Base-by-base conservation (phyloP, 306 rosid species). In the Trifolium fragiferum region DNA sequence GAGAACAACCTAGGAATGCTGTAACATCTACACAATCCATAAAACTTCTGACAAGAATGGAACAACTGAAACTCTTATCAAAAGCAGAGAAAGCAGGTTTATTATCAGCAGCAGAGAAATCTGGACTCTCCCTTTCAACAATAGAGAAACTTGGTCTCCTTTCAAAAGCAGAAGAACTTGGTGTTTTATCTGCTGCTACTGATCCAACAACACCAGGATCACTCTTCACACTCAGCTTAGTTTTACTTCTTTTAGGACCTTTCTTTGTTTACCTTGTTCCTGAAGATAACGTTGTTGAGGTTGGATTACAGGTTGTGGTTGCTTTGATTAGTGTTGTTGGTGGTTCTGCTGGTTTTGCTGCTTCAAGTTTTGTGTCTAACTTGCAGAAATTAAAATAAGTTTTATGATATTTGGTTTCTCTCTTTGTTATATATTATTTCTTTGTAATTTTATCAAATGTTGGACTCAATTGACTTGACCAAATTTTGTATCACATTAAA, bases 1-100 rank as follows among this genome's bases (percentile, higher is more conserved):
- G 96, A 4, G 93, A 86, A 43, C 20, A 82, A 71, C 89, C 93
- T 4, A 55, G 96, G 82, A 84, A 87, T 61, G 40, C 90, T 3
- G 47, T 35, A 38, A 76, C 89, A 46, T 19, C 78, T 0, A 47
- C 86, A 10, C 80, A 86, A 8, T 88, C 85, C 16, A 76, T 94
- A 44, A 94, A 90, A 71, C 86, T 94, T 11, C 84, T 94, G 7
- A 92, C 95, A 30, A 92, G 99, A 79, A 72, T 94, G 83, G 99
- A 94, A 83, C 90, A 94, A 58, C 85, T 94, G 84, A 94, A 80
- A 64, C 91, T 94, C 0, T 78, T 94, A 30, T 87, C 89, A 38
- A 94, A 94, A 72, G 97, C 97, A 43, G 99, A 94, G 89, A 94
- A 94, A 78, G 97, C 97, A 9, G 99, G 99, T 4, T 50, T 94